Percentiles rank a stretch among this genome's conserved stretches.
Evolutionary conservation across 2,329 filamentous ascomycete species (phyloP).

Genomic region (Coniella lustricola): DNA sequence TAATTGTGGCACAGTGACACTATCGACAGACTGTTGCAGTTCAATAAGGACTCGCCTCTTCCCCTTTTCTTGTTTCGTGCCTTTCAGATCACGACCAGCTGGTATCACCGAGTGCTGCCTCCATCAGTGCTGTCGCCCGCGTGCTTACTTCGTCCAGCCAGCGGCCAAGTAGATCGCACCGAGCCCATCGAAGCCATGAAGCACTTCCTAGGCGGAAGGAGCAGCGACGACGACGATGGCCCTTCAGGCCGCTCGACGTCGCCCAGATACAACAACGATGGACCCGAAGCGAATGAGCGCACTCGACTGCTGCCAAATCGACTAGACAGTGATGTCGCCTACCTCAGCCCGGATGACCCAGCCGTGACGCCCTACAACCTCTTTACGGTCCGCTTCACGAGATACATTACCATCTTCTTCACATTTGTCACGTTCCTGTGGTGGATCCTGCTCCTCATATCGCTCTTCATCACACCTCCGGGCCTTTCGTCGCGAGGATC

Average conservation of each 20-base stretch:
- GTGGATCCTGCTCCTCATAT: slow-evolving; percentile 87
- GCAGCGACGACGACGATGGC: slow-evolving; percentile 19
- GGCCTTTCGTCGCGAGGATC: slow-evolving; percentile 80
- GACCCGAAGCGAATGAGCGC: slow-evolving; percentile 37
- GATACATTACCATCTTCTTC: slow-evolving; percentile 72
- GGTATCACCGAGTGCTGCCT: too few relatives aligned
- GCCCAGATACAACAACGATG: slow-evolving; percentile 16
- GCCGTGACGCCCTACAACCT: slow-evolving; percentile 92
- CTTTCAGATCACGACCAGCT: too few relatives aligned
- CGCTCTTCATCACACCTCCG: slow-evolving; percentile 84
- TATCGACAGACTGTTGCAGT: neutral
- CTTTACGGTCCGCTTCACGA: slow-evolving; percentile 76
- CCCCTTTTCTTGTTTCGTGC: too few relatives aligned
- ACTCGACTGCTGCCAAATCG: slow-evolving; percentile 64
- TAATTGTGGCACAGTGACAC: neutral
- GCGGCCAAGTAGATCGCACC: neutral
- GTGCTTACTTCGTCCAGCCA: neutral
- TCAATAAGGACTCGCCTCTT: too few relatives aligned
- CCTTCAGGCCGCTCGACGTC: slow-evolving; percentile 20
- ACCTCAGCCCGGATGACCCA: slow-evolving; percentile 72
- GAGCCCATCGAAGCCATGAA: slow-evolving; percentile 6
- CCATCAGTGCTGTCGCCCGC: neutral
- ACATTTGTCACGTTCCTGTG: slow-evolving; percentile 73
- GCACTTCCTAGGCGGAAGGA: slow-evolving; percentile 11
- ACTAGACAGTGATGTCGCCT: slow-evolving; percentile 46